phyloP scores from a whole-genome alignment of 768 basidiomycete genomes.

The Termitomyces sp. region DNA sequence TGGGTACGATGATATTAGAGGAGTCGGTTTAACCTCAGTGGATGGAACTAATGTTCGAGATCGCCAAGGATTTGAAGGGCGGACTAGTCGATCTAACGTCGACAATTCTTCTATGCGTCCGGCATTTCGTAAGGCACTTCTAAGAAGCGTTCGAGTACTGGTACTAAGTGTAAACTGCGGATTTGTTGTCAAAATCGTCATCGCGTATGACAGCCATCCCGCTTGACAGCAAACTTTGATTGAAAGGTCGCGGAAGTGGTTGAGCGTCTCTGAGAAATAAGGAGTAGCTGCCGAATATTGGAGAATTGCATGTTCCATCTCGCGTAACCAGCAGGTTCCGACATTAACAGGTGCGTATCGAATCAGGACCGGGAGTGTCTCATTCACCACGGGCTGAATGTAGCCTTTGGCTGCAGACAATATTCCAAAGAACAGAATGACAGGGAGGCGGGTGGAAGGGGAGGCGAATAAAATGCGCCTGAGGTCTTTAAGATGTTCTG shows the following conservation, averaged over 20 bases:
- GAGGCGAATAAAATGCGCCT: constrained; percentile 14
- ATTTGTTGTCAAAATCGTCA: constrained; percentile 1
- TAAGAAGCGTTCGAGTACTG: constrained; percentile 7
- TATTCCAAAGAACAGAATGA: constrained; percentile 16
- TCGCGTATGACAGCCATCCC: constrained; percentile 14
- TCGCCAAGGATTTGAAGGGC: neutral
- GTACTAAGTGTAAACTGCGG: constrained; percentile 4
- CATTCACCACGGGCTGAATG: constrained; percentile 10
- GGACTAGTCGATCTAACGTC: neutral
- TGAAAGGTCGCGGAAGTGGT: constrained; percentile 5
- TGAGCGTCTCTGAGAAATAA: neutral
- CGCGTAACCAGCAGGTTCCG: constrained; percentile 6
- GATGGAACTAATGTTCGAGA: neutral
- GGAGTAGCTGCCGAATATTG: neutral
- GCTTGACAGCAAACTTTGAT: constrained; percentile 14
- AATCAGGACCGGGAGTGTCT: constrained; percentile 12
- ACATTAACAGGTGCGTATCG: constrained; percentile 5
- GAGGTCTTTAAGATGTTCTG: constrained; percentile 5
- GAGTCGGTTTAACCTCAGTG: neutral
- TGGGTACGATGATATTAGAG: neutral
- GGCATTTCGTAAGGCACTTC: neutral
- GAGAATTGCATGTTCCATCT: constrained; percentile 8
- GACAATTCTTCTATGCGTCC: neutral
- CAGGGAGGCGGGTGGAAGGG: constrained; percentile 8
- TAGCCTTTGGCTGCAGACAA: constrained; percentile 19